Evolutionary conservation across 106 monocot genomes (phyloP), one percentile per base, ranked within the genome.

Genomic region (Alisma plantagoaquatica): DNA sequence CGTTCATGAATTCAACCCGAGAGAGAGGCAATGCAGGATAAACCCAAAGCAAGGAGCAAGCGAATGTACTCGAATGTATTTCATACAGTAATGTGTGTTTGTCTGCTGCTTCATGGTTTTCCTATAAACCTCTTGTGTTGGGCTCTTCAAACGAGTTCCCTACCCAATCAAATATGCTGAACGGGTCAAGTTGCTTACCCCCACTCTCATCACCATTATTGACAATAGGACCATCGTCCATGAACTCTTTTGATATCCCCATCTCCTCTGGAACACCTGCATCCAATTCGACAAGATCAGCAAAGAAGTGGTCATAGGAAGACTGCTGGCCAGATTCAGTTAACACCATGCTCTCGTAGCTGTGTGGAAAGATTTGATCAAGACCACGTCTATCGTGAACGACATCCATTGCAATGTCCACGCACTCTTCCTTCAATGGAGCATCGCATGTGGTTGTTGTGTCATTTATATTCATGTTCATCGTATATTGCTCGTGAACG

Each of bases 211-310:
- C n/a, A 21, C 53, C 43, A n/a, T 29, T 18, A 17, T 14, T 14
- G 7, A 15, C 27, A 52, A 22, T 29, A 61, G 58, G 48, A 23
- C 68, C 65, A 0, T 70, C 52, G 11, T 50, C 71, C 54, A 53
- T 26, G 15, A 61, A 45, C 24, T 53, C 73, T 59, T 66, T 77
- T 15, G 77, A 67, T 70, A 83, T 74, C 29, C 70, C 62, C 23
- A 70, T 62, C 32, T 53, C 66, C 59, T 71, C 63, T 8, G 77
- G 77, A 18, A 77, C 82, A 25, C n/a, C n/a, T n/a, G 70, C 20
- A 11, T 83, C 82, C 42, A 83, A 19, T 51, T 80, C 85, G 3
- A 69, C 75, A 27, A 84, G 53, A 45, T 73, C 75, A 2, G 72
- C 75, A 31, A 84, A 75, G 57, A 84, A 75, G 29, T 78, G 79